These are phyloP conservation scores for Flaveria trinervia DNA, from an alignment of 129 eudicot genomes.

Conservation along the genomic window DNA sequence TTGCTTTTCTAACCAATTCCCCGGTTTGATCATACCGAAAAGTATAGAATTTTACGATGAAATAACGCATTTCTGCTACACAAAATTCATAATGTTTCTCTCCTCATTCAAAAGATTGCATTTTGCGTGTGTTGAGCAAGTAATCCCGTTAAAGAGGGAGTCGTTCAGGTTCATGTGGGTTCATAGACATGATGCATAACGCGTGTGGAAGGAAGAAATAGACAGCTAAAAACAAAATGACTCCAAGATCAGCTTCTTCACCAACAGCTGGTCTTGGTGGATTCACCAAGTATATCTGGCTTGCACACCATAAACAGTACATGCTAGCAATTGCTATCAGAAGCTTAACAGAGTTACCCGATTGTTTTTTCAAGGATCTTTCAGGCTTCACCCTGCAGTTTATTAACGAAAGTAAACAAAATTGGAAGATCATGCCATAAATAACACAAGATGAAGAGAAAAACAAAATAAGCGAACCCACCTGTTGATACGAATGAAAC, in stretches of 20 bases:
- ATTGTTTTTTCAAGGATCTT: slow-evolving; percentile 48
- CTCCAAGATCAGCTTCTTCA: slow-evolving; percentile 97
- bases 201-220: slow-evolving; percentile 79
- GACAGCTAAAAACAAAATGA: slow-evolving; percentile 61
- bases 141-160: slow-evolving; percentile 48
- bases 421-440: neutral
- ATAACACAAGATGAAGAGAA: neutral
- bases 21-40: no score
- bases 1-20: no score
- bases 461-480: slow-evolving; percentile 12
- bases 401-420: neutral
- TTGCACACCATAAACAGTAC: slow-evolving; percentile 83
- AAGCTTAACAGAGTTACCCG: slow-evolving; percentile 55
- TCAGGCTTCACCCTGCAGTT: slow-evolving; percentile 63
- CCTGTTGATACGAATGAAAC: slow-evolving; percentile 88
- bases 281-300: slow-evolving; percentile 76
- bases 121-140: neutral
- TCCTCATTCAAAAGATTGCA: neutral
- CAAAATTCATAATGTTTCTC: slow-evolving; percentile 6
- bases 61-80: no score
- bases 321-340: slow-evolving; percentile 53
- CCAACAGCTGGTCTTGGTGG: slow-evolving; percentile 92
- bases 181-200: slow-evolving; percentile 83
- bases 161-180: slow-evolving; percentile 46
- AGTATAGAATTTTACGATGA: no score